phyloP scores from a whole-genome alignment of 2,329 filamentous ascomycete species.

The Penicillium corylophilum region DNA sequence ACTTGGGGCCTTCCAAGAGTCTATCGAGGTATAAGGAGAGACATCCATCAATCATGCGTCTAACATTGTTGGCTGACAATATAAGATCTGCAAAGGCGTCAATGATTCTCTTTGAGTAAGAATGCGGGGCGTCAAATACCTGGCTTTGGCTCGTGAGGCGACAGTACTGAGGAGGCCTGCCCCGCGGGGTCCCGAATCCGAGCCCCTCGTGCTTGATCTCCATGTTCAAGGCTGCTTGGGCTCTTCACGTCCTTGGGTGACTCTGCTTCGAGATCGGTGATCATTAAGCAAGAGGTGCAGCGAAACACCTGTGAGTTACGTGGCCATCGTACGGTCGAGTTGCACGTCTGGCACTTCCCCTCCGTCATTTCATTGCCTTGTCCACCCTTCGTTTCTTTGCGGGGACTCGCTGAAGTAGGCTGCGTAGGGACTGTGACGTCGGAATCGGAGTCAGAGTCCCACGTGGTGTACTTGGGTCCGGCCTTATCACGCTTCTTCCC shows the following conservation, averaged over 20 bases:
- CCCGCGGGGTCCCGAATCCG: neutral
- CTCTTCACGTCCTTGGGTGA: constrained; percentile 20
- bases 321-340: constrained; percentile 76
- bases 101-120: constrained; percentile 4
- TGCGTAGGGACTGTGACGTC: constrained; percentile 33
- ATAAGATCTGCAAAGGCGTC: constrained; percentile 36
- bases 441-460: constrained; percentile 50
- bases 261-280: constrained; percentile 70
- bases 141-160: constrained; percentile 2
- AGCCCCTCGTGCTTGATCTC: constrained; percentile 4
- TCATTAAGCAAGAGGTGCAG: constrained; percentile 78
- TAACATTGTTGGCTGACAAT: constrained; percentile 62
- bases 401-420: constrained; percentile 38
- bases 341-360: constrained; percentile 83
- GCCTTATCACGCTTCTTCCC: constrained; percentile 55
- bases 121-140: constrained; percentile 7
- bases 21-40: constrained; percentile 51
- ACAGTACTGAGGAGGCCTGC: constrained; percentile 5
- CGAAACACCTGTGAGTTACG: constrained; percentile 70
- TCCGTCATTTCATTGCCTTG: constrained; percentile 62
- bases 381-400: constrained; percentile 38
- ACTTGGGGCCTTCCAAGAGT: constrained; percentile 32
- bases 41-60: constrained; percentile 56
- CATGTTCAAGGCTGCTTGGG: constrained; percentile 9
- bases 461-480: constrained; percentile 41